A percentile compares a stretch with the other conserved stretches of the same genome.
phyloP scores from a whole-genome alignment of 208 protist species.

The Phytomonas sp. region DNA sequence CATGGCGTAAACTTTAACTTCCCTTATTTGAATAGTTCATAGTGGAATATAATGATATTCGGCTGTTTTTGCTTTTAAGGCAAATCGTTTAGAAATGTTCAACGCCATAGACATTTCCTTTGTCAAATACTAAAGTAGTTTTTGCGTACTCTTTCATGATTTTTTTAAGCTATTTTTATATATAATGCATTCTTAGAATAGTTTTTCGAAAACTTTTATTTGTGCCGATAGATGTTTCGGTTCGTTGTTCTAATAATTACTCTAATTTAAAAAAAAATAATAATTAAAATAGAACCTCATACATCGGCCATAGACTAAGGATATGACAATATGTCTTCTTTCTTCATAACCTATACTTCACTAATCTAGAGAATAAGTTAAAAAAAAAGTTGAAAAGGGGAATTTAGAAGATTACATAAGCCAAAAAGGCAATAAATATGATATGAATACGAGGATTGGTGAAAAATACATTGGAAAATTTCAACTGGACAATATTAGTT shows the following conservation, averaged over 20 bases:
- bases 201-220: neutral
- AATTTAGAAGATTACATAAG: neutral
- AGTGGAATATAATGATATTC: neutral
- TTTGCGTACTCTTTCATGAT: neutral
- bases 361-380: neutral
- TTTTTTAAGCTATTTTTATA: neutral
- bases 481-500: neutral
- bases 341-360: neutral
- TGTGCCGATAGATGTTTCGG: neutral
- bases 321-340: neutral
- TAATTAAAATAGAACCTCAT: neutral
- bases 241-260: neutral
- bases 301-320: neutral
- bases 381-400: constrained; percentile 21
- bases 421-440: neutral
- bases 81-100: neutral
- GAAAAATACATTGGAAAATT: neutral
- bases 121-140: neutral
- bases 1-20: neutral
- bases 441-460: neutral
- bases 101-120: neutral
- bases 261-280: constrained; percentile 2
- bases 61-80: neutral
- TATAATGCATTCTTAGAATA: neutral
- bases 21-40: neutral